These are phyloP conservation scores for Fusarium sp. DNA, from an alignment of 2,329 filamentous ascomycete species.

Conservation along the genomic window DNA sequence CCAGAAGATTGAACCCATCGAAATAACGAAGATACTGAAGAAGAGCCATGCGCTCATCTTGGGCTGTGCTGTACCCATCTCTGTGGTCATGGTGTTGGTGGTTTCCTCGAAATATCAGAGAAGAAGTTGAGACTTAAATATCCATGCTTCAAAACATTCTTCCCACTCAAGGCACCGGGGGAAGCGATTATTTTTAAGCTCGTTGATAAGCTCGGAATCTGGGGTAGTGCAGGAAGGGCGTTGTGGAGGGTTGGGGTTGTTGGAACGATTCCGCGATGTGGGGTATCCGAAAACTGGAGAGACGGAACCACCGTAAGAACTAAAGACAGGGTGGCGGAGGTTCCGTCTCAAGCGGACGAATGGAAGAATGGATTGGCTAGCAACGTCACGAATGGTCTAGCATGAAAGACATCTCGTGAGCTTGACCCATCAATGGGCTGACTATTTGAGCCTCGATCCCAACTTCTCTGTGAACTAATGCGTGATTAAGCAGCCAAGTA, in stretches of 20 bases:
- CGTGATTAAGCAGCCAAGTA: neutral
- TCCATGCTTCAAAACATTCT: neutral
- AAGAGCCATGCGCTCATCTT: constrained; percentile 27
- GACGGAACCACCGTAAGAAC: constrained; percentile 14
- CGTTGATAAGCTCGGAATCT: constrained; percentile 7
- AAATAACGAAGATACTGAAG: constrained; percentile 22
- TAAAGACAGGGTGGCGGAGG: neutral
- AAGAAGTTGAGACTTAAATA: neutral
- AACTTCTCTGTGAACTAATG: neutral
- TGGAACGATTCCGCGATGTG: constrained; percentile 16
- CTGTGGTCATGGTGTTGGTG: constrained; percentile 15
- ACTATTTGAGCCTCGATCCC: constrained; percentile 9
- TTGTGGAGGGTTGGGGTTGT: neutral
- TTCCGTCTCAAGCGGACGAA: neutral
- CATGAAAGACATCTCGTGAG: neutral
- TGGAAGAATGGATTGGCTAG: neutral
- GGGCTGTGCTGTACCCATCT: constrained; percentile 6
- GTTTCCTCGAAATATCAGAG: rapidly evolving
- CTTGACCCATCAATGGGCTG: neutral
- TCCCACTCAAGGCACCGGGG: constrained; percentile 12
- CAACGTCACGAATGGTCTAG: neutral
- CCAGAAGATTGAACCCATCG: constrained; percentile 27
- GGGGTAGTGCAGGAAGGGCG: constrained; percentile 8
- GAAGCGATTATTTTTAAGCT: constrained; percentile 25
- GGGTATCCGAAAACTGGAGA: neutral